Percentiles rank a stretch among this genome's conserved stretches.
These are phyloP conservation scores for Urochloa ruziziensis DNA, from an alignment of 176 grass and related monocot species.

Conservation along the genomic window DNA sequence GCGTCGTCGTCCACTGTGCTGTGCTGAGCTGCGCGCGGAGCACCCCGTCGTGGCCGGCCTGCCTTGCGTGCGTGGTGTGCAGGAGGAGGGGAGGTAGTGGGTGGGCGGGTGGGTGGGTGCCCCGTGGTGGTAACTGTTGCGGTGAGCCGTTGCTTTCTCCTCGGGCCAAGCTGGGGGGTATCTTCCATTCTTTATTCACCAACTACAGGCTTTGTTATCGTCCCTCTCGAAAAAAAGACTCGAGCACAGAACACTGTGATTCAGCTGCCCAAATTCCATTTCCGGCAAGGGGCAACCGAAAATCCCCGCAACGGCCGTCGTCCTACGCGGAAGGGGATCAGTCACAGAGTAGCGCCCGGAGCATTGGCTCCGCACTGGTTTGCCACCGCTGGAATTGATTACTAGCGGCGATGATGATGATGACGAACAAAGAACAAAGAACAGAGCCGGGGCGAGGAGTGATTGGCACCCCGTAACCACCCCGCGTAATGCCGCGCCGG, in stretches of 20 bases:
- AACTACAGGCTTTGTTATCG: not conserved
- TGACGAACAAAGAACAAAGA: no score
- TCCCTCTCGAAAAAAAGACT: not conserved
- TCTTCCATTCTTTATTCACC: not conserved
- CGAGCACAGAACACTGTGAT: not conserved
- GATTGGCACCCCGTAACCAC: conserved; percentile 20
- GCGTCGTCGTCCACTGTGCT: not conserved
- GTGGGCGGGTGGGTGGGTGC: not conserved
- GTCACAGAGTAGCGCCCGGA: not conserved
- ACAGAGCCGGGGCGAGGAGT: not conserved
- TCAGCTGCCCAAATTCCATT: no score
- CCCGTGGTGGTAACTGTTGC: not conserved
- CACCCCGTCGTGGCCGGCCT: not conserved
- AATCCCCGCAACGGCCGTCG: no score
- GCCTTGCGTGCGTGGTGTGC: not conserved
- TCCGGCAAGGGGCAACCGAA: no score
- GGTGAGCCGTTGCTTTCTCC: conserved; percentile 25
- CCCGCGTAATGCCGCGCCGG: not conserved
- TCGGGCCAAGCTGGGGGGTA: not conserved
- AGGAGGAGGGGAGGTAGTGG: not conserved
- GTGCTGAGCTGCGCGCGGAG: not conserved
- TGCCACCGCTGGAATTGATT: not conserved
- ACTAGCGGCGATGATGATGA: not conserved
- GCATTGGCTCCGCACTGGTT: not conserved
- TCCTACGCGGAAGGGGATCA: no score